Conservation (phyloP, 1,284 basidiomycete species). For the Ustilago esculenta region DNA sequence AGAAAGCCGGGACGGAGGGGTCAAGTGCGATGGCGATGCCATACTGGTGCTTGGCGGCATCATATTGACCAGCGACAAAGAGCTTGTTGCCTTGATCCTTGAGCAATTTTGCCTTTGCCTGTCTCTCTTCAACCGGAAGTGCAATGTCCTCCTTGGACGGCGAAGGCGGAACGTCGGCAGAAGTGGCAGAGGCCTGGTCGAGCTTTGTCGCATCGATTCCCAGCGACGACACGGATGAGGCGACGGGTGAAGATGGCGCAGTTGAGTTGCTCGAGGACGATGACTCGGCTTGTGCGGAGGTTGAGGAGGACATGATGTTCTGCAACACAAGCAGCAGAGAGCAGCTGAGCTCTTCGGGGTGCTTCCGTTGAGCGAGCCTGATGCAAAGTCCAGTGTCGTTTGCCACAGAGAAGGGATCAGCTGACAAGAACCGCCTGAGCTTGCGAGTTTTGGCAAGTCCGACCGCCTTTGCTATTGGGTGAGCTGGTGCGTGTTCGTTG, state of each 20-base stretch:
- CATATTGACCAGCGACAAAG: constrained; percentile 57
- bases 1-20: constrained; percentile 52
- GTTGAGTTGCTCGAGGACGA: constrained; percentile 28
- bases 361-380: no score
- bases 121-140: constrained; percentile 49
- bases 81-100: constrained; percentile 63
- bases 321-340: neutral
- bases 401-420: no score
- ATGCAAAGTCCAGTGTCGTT: no score
- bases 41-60: constrained; percentile 60
- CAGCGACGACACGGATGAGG: constrained; percentile 31
- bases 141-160: constrained; percentile 38
- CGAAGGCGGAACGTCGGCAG: constrained; percentile 55
- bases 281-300: constrained; percentile 15
- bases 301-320: constrained; percentile 15
- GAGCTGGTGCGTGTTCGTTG: no score
- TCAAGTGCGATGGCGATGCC: constrained; percentile 59
- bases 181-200: constrained; percentile 52
- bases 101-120: constrained; percentile 36
- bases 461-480: no score
- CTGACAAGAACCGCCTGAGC: no score
- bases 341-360: no score
- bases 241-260: constrained; percentile 30
- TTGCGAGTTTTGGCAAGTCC: no score
- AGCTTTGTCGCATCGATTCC: constrained; percentile 32